These are phyloP conservation scores for Kregervanrija delftensis DNA, from an alignment of 805 yeast genomes.

Conservation along the genomic window DNA sequence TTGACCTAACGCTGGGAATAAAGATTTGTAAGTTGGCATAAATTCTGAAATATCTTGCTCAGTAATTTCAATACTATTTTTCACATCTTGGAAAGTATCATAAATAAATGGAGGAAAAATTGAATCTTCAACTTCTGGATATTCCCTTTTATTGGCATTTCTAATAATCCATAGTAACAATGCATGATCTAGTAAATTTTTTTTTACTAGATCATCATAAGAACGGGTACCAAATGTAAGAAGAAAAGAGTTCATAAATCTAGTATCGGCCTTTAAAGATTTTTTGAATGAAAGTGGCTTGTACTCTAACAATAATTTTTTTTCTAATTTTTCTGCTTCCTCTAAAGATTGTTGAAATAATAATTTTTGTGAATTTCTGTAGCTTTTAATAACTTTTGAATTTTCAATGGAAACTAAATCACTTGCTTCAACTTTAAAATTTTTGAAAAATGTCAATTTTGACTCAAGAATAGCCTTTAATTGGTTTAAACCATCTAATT, in stretches of 20 bases:
- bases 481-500: constrained; percentile 54
- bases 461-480: constrained; percentile 43
- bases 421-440: constrained; percentile 20
- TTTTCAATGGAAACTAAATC: constrained; percentile 17
- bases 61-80: constrained; percentile 30
- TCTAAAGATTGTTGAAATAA: constrained; percentile 42
- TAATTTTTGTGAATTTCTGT: constrained; percentile 41
- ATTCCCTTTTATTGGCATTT: constrained; percentile 38
- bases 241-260: constrained; percentile 37
- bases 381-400: constrained; percentile 34
- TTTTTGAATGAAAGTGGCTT: constrained; percentile 53
- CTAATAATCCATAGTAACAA: constrained; percentile 60
- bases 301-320: constrained; percentile 33
- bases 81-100: constrained; percentile 21
- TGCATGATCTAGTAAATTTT: constrained; percentile 49
- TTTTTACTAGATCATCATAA: constrained; percentile 43
- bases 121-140: constrained; percentile 26
- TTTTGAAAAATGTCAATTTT: constrained; percentile 38
- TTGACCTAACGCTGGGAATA: constrained; percentile 46
- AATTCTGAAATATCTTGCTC: constrained; percentile 51
- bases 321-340: constrained; percentile 38
- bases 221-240: constrained; percentile 50
- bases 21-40: constrained; percentile 40
- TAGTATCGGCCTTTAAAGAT: constrained; percentile 33
- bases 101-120: constrained; percentile 47